A percentile compares a stretch with the other conserved stretches of the same genome.
Evolutionary conservation across 2,329 filamentous ascomycete species (phyloP).

Genomic region (Phialemonium atrogriseum): DNA sequence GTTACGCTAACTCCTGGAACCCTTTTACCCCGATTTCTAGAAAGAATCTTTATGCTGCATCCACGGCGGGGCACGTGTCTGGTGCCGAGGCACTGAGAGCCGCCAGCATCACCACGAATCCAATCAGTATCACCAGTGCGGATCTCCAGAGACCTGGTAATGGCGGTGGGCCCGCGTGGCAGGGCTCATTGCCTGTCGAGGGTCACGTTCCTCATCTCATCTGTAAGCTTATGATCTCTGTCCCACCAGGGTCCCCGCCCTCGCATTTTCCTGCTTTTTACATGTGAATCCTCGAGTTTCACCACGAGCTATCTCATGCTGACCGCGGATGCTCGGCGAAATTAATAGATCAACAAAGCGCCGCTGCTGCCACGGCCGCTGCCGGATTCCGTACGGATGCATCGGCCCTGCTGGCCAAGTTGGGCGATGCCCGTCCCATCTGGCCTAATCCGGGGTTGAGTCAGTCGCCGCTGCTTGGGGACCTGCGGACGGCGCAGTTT

Average conservation of each 20-base stretch:
- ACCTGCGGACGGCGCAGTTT: slow-evolving; percentile 32
- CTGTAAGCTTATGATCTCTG: slow-evolving; percentile 29
- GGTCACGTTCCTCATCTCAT: slow-evolving; percentile 39
- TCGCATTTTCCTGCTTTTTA: too few relatives aligned
- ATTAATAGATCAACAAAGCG: slow-evolving; percentile 11
- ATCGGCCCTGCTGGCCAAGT: slow-evolving; percentile 11
- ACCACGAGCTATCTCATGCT: slow-evolving; percentile 6
- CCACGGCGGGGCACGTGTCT: slow-evolving; percentile 23
- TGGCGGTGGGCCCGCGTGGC: slow-evolving; percentile 7
- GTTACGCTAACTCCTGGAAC: slow-evolving; percentile 3
- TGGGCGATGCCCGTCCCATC: slow-evolving; percentile 21
- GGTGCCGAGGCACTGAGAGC: slow-evolving; percentile 37
- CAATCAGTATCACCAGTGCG: slow-evolving; percentile 27
- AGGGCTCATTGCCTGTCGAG: slow-evolving; percentile 17
- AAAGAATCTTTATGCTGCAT: slow-evolving; percentile 33
- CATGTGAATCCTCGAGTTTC: too few relatives aligned
- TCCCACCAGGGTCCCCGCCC: too few relatives aligned
- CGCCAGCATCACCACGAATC: slow-evolving; percentile 24
- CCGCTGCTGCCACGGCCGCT: not conserved
- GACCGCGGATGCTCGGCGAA: slow-evolving; percentile 7
- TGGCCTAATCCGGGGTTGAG: slow-evolving; percentile 21
- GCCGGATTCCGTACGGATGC: slow-evolving; percentile 8
- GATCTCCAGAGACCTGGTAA: slow-evolving; percentile 29
- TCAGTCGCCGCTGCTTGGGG: slow-evolving; percentile 24
- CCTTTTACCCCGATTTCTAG: slow-evolving; percentile 23